Conservation (phyloP, 108 stramenopile species). For the Seminavis robusta region DNA sequence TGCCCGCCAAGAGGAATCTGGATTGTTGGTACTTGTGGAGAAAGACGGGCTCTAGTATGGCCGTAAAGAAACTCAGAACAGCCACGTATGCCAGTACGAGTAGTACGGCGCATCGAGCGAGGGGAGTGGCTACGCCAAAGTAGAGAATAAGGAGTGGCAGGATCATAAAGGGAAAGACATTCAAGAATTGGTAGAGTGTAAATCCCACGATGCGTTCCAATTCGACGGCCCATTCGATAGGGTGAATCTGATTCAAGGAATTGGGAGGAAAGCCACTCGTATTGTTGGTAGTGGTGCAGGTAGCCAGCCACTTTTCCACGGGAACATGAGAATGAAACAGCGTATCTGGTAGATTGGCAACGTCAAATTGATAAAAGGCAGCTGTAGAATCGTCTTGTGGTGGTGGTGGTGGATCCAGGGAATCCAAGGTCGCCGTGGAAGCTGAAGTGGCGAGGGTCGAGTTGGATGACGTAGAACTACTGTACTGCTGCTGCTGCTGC, state of each 20-base stretch:
- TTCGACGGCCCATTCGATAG: slow-evolving; percentile 40
- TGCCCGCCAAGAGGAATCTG: too few species aligned
- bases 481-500: too few species aligned
- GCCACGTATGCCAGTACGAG: slow-evolving; percentile 23
- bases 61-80: slow-evolving; percentile 15
- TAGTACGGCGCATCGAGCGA: slow-evolving; percentile 13
- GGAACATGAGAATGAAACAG: slow-evolving; percentile 33
- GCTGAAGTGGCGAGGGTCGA: too few species aligned
- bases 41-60: slow-evolving; percentile 38
- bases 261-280: slow-evolving; percentile 39
- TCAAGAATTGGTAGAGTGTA: slow-evolving; percentile 48
- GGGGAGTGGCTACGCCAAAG: not conserved
- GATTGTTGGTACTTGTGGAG: too few species aligned
- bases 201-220: slow-evolving; percentile 59
- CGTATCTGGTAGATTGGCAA: slow-evolving; percentile 46
- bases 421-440: too few species aligned
- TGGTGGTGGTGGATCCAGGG: too few species aligned
- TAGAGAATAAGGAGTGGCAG: slow-evolving; percentile 20
- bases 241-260: slow-evolving; percentile 26
- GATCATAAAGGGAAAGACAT: slow-evolving; percentile 55
- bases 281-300: too few species aligned
- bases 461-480: too few species aligned
- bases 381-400: too few species aligned
- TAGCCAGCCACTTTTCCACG: slow-evolving; percentile 49
- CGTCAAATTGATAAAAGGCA: slow-evolving; percentile 52